A percentile compares a stretch with the other conserved stretches of the same genome.
phyloP scores from a whole-genome alignment of 1,284 basidiomycete species.

The Termitomyces sp. region DNA sequence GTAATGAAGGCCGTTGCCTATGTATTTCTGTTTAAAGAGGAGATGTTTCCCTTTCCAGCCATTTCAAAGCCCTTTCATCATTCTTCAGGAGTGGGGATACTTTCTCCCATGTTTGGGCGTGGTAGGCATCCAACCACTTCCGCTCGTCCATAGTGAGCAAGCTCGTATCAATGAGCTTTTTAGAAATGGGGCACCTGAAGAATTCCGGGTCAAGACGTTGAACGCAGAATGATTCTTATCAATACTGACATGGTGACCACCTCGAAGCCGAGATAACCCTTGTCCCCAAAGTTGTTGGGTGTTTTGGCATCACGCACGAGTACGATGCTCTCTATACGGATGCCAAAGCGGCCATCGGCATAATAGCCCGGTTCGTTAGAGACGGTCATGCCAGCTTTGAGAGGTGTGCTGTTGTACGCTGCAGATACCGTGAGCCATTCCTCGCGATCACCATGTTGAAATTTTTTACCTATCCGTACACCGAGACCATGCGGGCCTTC shows the following conservation, averaged over 20 bases:
- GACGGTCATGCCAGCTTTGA: constrained; percentile 84
- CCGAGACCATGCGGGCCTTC: constrained; percentile 90
- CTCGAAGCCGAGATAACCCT: constrained; percentile 82
- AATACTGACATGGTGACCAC: constrained; percentile 71
- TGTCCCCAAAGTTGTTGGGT: constrained; percentile 80
- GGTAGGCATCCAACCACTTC: constrained; percentile 84
- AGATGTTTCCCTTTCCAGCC: constrained; percentile 74
- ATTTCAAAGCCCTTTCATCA: constrained; percentile 70
- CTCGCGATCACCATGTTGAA: not conserved
- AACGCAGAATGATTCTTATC: constrained; percentile 15
- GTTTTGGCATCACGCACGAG: constrained; percentile 71
- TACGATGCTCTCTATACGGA: constrained; percentile 89
- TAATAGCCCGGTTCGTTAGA: constrained; percentile 97
- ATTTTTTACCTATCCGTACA: constrained; percentile 55
- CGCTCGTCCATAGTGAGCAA: constrained; percentile 69
- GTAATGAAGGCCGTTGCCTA: not conserved
- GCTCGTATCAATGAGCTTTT: constrained; percentile 67
- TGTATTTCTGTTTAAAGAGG: constrained; percentile 30
- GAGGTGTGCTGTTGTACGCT: constrained; percentile 64
- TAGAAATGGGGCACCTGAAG: constrained; percentile 79
- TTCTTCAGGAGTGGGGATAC: constrained; percentile 67
- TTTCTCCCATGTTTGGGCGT: constrained; percentile 74
- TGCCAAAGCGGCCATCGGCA: constrained; percentile 87
- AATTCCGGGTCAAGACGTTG: not conserved
- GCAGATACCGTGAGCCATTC: not conserved